These are phyloP conservation scores for Stropharia rugosoannulata DNA, from an alignment of 768 basidiomycete genomes.

Conservation along the genomic window DNA sequence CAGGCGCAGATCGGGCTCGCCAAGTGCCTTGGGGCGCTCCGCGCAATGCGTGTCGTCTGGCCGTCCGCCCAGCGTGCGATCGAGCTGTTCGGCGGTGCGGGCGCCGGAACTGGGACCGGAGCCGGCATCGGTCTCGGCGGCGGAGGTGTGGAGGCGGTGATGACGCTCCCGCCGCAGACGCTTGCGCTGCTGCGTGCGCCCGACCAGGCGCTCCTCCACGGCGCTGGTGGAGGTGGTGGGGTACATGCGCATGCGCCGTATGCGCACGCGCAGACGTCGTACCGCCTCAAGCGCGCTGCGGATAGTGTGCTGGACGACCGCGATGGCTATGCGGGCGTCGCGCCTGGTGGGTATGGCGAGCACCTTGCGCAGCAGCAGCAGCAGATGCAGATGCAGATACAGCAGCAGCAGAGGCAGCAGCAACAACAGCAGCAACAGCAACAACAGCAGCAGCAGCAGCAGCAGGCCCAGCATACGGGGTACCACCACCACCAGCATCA, in stretches of 20 bases:
- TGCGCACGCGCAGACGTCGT: no score
- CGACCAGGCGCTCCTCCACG: no score
- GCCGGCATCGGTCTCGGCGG: not conserved
- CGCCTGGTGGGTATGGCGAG: not conserved
- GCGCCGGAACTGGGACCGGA: not conserved
- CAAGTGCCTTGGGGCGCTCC: constrained; percentile 66
- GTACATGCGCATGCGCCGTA: no score
- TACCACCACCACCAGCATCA: not conserved
- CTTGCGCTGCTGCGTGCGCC: not conserved
- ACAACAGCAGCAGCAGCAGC: not conserved
- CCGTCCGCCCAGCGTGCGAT: constrained; percentile 74
- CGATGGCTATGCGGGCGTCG: no score
- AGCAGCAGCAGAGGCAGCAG: not conserved
- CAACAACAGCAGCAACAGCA: not conserved
- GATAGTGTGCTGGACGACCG: no score
- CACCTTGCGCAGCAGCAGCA: constrained; percentile 3
- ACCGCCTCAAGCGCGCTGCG: no score
- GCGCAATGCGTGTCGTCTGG: constrained; percentile 70
- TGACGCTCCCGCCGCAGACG: constrained; percentile 8
- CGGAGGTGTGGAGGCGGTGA: not conserved
- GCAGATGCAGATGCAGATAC: not conserved
- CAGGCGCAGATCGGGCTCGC: constrained; percentile 64
- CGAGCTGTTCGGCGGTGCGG: constrained; percentile 67
- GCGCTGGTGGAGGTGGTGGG: no score
- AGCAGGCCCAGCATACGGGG: not conserved